Evolutionary conservation across 768 basidiomycete species (phyloP), one percentile per base, ranked within the genome.

Genomic region (Hydnum rufescens): DNA sequence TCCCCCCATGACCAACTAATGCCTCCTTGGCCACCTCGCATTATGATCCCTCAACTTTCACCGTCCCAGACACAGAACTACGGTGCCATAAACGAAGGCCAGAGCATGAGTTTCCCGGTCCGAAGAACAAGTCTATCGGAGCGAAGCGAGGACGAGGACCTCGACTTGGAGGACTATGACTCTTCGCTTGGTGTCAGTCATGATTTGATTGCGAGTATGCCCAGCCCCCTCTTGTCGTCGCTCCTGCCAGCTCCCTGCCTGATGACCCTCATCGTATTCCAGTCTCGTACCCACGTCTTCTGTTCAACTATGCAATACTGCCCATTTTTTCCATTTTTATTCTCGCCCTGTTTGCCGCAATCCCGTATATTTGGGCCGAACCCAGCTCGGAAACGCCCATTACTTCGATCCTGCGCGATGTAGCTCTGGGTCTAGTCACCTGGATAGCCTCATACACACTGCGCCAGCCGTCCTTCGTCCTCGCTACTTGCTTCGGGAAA

Each of bases 371-470:
- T 22, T 42, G 32, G 51, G 26, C 5, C 42, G 13, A n/a, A 25
- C 19, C 51, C 31, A 2, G 5, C 23, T 22, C 1, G 19, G 23
- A 6, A 25, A 47, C 25, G 25, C 54, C 54, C 54, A 28, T 30
- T 32, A 13, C 54, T 26, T 18, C 82, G n/a, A n/a, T n/a, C 1
- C 58, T 82, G 18, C 76, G 79, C 6, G 81, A 85, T 63, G 58
- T 83, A 18, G 59, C 82, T 51, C 64, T 75, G 42, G 73, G 81
- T 0, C 68, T 70, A 18, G 71, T 76, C 2, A 67, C 85, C 44
- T 87, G 76, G 70, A 68, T 73, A 13, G 64, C 81, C 28, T 68
- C 74, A 1, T 70, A 79, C 60, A 65, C 74, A 23, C 67, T 79
- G 23, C 69, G 74, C 50, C 61, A 67, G 5, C 74, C 74, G 8